Conservation (phyloP, 306 rosid genomes). For the Morella rubra region DNA sequence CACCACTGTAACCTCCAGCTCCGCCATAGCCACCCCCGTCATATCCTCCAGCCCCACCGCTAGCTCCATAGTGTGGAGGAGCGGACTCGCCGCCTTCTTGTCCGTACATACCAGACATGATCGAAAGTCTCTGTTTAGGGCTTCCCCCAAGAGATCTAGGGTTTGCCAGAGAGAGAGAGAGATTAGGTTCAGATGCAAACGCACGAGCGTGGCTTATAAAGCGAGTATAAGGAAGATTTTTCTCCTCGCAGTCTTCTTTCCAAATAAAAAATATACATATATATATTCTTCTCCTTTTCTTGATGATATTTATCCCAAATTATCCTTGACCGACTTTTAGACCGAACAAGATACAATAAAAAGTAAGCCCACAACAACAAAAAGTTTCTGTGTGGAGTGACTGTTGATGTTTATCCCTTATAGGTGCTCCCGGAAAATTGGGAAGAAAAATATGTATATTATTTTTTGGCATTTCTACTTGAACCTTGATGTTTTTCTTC, state of each 20-base stretch:
- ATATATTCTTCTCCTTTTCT: too few relatives aligned
- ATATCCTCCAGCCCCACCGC: slow-evolving; percentile 51
- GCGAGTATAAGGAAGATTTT: not conserved
- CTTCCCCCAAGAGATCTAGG: slow-evolving; percentile 38
- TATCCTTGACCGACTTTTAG: too few relatives aligned
- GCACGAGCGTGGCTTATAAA: not conserved
- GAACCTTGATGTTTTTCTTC: too few relatives aligned
- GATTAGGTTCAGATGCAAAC: slow-evolving; percentile 25
- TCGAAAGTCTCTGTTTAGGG: slow-evolving; percentile 13
- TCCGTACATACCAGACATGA: slow-evolving; percentile 90
- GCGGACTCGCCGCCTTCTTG: slow-evolving; percentile 79
- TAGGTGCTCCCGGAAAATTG: too few relatives aligned
- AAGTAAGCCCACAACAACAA: too few relatives aligned
- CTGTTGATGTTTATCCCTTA: too few relatives aligned
- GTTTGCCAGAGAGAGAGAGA: slow-evolving; percentile 29
- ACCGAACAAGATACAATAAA: too few relatives aligned
- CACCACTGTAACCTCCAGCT: slow-evolving; percentile 38
- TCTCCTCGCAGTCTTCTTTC: not conserved
- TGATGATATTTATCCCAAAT: too few relatives aligned
- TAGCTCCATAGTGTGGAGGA: slow-evolving; percentile 65
- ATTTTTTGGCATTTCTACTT: too few relatives aligned
- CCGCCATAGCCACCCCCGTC: slow-evolving; percentile 39
- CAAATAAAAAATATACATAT: too few relatives aligned
- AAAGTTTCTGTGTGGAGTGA: too few relatives aligned
- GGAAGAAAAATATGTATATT: too few relatives aligned